Percentiles rank a stretch among this genome's conserved stretches.
These are phyloP conservation scores for Podila clonocystis DNA, from an alignment of 192 early-diverging fungal species.

Conservation along the genomic window DNA sequence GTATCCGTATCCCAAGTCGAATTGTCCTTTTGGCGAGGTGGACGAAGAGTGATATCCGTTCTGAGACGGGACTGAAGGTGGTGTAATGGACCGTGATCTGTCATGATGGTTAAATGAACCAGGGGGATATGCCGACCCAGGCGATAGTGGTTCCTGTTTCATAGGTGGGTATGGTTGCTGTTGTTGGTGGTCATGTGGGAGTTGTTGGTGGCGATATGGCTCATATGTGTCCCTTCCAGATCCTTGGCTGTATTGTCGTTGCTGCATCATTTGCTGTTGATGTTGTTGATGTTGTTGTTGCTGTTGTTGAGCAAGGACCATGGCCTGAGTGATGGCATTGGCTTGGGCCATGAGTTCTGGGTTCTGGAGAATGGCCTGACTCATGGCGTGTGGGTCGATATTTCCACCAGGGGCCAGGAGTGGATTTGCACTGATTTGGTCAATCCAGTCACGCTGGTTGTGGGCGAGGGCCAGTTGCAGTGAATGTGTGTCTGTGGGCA, in stretches of 20 bases:
- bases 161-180: neutral
- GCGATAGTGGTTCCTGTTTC: neutral
- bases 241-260: neutral
- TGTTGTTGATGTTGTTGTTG: neutral
- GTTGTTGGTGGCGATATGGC: constrained; percentile 9
- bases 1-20: neutral
- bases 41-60: neutral
- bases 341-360: constrained; percentile 48
- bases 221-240: neutral
- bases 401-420: constrained; percentile 21
- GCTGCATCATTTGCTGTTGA: constrained; percentile 30
- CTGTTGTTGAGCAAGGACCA: constrained; percentile 40
- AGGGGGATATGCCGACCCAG: neutral
- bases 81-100: neutral
- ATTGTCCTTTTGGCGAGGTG: neutral
- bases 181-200: constrained; percentile 13
- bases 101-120: neutral
- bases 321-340: constrained; percentile 43
- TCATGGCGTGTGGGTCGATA: constrained; percentile 47
- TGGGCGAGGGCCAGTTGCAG: neutral
- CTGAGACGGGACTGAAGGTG: neutral
- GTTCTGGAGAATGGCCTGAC: constrained; percentile 45
- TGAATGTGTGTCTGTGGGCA: neutral
- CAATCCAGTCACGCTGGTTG: constrained; percentile 34
- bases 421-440: constrained; percentile 31